Conservation (phyloP, 768 basidiomycete genomes). For the Tremella yokohamensis region DNA sequence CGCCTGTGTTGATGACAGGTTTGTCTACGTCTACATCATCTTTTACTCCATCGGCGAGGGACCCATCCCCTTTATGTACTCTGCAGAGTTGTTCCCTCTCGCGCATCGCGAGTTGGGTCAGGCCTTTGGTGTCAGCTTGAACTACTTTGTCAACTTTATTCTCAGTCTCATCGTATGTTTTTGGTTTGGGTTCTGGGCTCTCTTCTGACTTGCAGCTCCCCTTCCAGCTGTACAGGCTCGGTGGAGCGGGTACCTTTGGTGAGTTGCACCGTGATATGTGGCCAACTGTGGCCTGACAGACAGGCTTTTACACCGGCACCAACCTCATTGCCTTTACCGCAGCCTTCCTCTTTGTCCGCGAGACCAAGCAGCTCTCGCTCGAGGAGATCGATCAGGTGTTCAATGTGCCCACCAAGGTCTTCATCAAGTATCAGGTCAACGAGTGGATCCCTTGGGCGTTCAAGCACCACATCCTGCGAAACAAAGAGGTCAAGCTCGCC, state of each 20-base stretch:
- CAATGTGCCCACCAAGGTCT: conserved; percentile 25
- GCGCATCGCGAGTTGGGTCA: conserved; percentile 75
- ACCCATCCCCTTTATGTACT: conserved; percentile 67
- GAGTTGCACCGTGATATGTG: too few species aligned
- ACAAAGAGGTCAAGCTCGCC: too few species aligned
- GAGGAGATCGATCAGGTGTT: conserved; percentile 45
- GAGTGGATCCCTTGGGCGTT: background rate
- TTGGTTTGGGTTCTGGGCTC: conserved; percentile 57
- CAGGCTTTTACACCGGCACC: conserved; percentile 59
- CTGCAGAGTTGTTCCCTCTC: conserved; percentile 77
- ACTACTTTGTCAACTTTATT: conserved; percentile 36
- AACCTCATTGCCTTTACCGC: conserved; percentile 37
- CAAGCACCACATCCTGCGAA: conserved; percentile 3
- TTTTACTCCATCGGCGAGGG: conserved; percentile 62
- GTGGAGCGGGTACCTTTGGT: conserved; percentile 67
- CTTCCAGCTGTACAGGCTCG: conserved; percentile 61
- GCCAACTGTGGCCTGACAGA: too few species aligned
- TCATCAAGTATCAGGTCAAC: conserved; percentile 46
- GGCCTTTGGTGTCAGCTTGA: conserved; percentile 63
- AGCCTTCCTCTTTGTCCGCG: conserved; percentile 37
- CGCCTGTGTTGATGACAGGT: too few species aligned
- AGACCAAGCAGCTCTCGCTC: conserved; percentile 54
- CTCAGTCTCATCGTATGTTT: conserved; percentile 23
- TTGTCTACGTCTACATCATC: conserved; percentile 36
- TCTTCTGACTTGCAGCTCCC: conserved; percentile 58